Evolutionary conservation across 169 alveolate genomes (phyloP).

Genomic region (Perkinsus marinus): DNA sequence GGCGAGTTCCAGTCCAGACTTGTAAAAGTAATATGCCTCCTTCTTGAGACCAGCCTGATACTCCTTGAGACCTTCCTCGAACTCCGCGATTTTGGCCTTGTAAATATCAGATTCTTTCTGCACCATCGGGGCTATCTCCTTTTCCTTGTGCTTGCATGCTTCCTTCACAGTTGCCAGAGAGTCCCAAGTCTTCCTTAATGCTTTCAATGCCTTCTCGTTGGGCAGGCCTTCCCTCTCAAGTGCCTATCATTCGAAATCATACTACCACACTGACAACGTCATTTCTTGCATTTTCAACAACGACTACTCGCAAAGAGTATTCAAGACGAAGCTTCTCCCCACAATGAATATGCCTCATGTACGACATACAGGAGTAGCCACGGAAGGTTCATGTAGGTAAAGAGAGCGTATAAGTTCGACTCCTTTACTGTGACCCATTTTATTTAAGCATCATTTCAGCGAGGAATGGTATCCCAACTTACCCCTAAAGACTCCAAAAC

Average conservation of each 20-base stretch:
- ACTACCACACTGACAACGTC: conserved; percentile 28
- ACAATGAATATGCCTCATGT: too few relatives aligned
- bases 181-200: conserved; percentile 55
- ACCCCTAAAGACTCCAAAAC: background rate
- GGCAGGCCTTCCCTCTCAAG: conserved; percentile 44
- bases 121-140: conserved; percentile 65
- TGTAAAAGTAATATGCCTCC: conserved; percentile 68
- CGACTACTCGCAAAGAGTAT: background rate
- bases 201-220: conserved; percentile 55
- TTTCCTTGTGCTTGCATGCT: conserved; percentile 50
- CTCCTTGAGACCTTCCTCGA: conserved; percentile 65
- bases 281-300: conserved; percentile 39
- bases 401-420: too few relatives aligned
- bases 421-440: too few relatives aligned
- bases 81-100: conserved; percentile 56
- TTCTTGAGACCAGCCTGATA: conserved; percentile 63
- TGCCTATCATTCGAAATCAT: background rate
- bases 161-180: conserved; percentile 50
- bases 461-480: background rate
- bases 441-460: too few relatives aligned
- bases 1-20: conserved; percentile 66
- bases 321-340: background rate
- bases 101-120: conserved; percentile 61
- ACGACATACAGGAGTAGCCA: too few relatives aligned
- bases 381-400: too few relatives aligned